Percentiles rank a stretch among this genome's conserved stretches.
Conservation (phyloP, 768 basidiomycete genomes). For the Leccinum fibrillosum region DNA sequence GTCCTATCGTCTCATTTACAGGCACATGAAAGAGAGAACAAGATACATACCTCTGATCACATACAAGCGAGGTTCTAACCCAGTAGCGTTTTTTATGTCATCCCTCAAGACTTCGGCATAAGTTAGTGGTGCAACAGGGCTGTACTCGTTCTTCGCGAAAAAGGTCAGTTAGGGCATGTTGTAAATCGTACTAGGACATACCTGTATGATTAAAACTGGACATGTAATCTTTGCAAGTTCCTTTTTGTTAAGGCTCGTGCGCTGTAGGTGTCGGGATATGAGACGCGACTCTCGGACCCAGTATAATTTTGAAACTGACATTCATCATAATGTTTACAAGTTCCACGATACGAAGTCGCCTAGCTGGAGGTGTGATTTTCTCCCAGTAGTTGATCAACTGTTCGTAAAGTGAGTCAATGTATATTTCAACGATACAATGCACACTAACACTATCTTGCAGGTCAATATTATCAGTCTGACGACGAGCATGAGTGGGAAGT, state of each 20-base stretch:
- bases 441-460: conserved; percentile 60
- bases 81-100: conserved; percentile 44
- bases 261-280: conserved; percentile 35
- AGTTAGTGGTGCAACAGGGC: conserved; percentile 48
- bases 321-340: conserved; percentile 57
- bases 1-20: background rate
- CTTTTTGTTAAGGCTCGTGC: conserved; percentile 48
- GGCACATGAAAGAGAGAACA: background rate
- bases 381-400: conserved; percentile 71
- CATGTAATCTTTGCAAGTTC: conserved; percentile 52
- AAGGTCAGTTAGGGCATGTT: conserved; percentile 1
- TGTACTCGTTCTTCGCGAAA: conserved; percentile 55
- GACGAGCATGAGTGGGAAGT: background rate
- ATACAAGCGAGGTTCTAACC: conserved; percentile 50
- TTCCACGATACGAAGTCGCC: conserved; percentile 50
- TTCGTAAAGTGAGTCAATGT: conserved; percentile 9
- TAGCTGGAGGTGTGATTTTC: conserved; percentile 48
- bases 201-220: conserved; percentile 70
- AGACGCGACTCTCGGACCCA: background rate
- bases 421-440: background rate
- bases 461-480: conserved; percentile 41
- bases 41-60: conserved; percentile 53
- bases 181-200: conserved; percentile 24
- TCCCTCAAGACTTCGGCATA: conserved; percentile 54
- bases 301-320: conserved; percentile 36